Base-by-base conservation (phyloP, 164 flowering plant species). In the Vitis rupestris region DNA sequence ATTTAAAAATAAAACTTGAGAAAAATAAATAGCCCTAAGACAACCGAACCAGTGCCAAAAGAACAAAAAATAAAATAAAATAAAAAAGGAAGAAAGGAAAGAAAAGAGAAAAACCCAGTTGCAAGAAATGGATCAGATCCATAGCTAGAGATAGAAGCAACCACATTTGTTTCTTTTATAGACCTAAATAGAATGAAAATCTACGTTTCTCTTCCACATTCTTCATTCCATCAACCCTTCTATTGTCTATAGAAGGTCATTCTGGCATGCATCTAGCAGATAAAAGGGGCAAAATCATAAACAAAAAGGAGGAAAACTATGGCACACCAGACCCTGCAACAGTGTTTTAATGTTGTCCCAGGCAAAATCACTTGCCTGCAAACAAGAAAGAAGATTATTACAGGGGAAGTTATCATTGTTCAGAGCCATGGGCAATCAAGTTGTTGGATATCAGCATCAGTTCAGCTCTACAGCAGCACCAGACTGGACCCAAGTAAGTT, bases 391-490 rank as follows among this genome's bases (percentile, higher is more conserved):
- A 30, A 37, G n/a, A 23, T 49, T 4, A 78, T 75, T 65, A 61
- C 61, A 49, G 81, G 79, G 27, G 23, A 19, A 5, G 4, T 79
- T 55, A 50, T 66, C n/a, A n/a, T 79, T 53, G 48, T 63, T 5
- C 73, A 50, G 6, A 52, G 51, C 29, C 66, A 19, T 1, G 72
- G 80, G 27, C 57, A 50, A 30, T 65, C 82, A 13, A 74, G 75
- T 14, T 80, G 80, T 3, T 80, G 83, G 23, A 85, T 73, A 70
- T 77, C 79, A 44, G 80, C 71, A 64, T 80, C 82, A 7, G 48
- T 82, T 65, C 80, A 68, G 50, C 74, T 86, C 50, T 81, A 63
- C 47, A 86, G 87, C 63, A 5, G 71, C 63, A 78, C 85, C 0
- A 37, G 62, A 29, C 11, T 80, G 9, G 87, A 83, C 44, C 71